Conservation (phyloP, 2,329 filamentous ascomycete species). For the Fusarium domesticum region DNA sequence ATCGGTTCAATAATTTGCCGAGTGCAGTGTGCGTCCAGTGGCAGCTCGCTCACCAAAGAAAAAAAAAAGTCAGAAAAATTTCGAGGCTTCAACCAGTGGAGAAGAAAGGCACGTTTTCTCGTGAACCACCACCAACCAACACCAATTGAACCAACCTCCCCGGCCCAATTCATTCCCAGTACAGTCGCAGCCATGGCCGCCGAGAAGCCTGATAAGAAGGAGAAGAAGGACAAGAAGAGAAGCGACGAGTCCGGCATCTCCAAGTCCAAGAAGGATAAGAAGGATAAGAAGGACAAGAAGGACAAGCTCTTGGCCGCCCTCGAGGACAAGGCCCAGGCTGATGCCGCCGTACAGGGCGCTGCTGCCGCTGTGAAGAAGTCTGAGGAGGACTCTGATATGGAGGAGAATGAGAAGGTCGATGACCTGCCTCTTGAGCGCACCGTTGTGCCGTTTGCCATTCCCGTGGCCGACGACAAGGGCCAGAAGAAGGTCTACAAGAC, state of each 20-base stretch:
- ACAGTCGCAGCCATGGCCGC: constrained; percentile 42
- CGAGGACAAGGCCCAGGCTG: constrained; percentile 62
- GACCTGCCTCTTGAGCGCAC: constrained; percentile 48
- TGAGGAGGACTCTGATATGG: constrained; percentile 45
- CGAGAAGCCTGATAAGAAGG: constrained; percentile 50
- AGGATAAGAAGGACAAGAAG: constrained; percentile 70
- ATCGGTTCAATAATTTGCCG: constrained; percentile 34
- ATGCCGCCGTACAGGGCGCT: constrained; percentile 42
- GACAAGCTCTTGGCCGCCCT: constrained; percentile 66
- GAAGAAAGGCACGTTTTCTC: constrained; percentile 23
- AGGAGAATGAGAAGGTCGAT: constrained; percentile 43
- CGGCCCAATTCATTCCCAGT: constrained; percentile 12
- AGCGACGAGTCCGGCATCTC: constrained; percentile 52
- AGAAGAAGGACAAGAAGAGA: constrained; percentile 60
- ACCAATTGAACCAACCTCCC: constrained; percentile 8
- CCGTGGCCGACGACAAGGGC: constrained; percentile 75
- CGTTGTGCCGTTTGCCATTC: constrained; percentile 79
- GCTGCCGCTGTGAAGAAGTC: constrained; percentile 42
- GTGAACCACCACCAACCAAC: constrained; percentile 21
- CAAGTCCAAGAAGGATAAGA: constrained; percentile 59
- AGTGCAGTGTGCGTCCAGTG: constrained; percentile 21
- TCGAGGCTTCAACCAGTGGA: constrained; percentile 26
- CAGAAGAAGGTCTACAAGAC: constrained; percentile 60
- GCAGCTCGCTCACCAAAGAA: constrained; percentile 30
- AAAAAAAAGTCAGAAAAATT: constrained; percentile 35